Percentiles rank a stretch among this genome's conserved stretches.
phyloP scores from a whole-genome alignment of 2,329 filamentous ascomycete genomes.

The Aspergillus vadensis region DNA sequence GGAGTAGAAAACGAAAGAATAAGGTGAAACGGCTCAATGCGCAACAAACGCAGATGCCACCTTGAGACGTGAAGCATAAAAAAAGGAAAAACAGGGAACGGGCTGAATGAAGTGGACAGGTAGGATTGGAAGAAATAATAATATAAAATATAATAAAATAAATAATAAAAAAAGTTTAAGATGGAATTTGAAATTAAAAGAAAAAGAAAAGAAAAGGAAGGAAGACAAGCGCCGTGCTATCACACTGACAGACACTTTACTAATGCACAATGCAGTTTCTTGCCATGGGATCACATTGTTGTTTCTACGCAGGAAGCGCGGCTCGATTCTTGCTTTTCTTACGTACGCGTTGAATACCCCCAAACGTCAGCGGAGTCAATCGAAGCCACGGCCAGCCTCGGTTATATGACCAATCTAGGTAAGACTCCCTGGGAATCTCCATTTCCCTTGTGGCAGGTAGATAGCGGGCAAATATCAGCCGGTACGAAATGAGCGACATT shows the following conservation, averaged over 20 bases:
- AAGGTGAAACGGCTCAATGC: too few species aligned
- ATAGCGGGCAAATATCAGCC: background rate
- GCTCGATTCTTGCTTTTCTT: slow-evolving; percentile 9
- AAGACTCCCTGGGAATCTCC: slow-evolving; percentile 9
- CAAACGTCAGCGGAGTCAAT: slow-evolving; percentile 16
- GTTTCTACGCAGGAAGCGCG: slow-evolving; percentile 4
- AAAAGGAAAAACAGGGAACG: too few species aligned
- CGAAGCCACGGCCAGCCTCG: slow-evolving; percentile 18
- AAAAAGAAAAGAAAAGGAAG: background rate
- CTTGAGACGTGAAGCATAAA: too few species aligned
- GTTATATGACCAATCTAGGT: slow-evolving; percentile 25
- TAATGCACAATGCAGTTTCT: slow-evolving; percentile 4
- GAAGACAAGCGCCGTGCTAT: background rate
- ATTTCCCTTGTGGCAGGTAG: background rate
- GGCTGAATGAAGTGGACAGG: too few species aligned
- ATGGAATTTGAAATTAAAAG: background rate
- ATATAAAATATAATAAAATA: too few species aligned
- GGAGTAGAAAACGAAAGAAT: too few species aligned
- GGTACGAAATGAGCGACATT: background rate
- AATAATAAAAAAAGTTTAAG: background rate
- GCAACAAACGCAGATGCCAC: too few species aligned
- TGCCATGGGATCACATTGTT: slow-evolving; percentile 7
- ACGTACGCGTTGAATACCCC: background rate
- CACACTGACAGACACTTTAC: background rate
- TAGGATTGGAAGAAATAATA: too few species aligned